Evolutionary conservation across 2,329 filamentous ascomycete species (phyloP).

Genomic region (Sclerotinia trifoliorum): DNA sequence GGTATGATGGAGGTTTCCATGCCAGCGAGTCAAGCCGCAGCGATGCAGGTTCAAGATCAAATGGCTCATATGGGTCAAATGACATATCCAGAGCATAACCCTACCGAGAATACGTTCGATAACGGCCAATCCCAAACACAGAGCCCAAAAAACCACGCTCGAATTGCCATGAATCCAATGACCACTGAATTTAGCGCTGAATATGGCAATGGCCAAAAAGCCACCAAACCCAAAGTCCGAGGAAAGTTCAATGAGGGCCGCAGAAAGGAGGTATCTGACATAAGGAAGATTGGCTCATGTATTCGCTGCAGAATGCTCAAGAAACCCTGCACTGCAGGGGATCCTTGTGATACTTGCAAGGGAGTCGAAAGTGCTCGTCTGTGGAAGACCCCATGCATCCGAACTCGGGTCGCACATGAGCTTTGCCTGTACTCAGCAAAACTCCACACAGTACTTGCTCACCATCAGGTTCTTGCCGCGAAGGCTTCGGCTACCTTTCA

Average conservation of each 20-base stretch:
- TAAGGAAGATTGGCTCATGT: constrained; percentile 64
- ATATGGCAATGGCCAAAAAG: constrained; percentile 37
- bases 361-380: constrained; percentile 62
- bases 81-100: constrained; percentile 29
- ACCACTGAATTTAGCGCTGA: constrained; percentile 40
- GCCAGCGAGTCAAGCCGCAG: constrained; percentile 14
- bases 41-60: constrained; percentile 14
- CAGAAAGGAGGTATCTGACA: constrained; percentile 64
- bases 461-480: constrained; percentile 56
- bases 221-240: constrained; percentile 48
- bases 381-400: constrained; percentile 64
- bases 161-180: constrained; percentile 35
- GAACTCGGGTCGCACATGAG: constrained; percentile 60
- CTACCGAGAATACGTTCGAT: constrained; percentile 24
- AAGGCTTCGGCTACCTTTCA: constrained; percentile 52
- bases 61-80: constrained; percentile 25
- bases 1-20: constrained; percentile 32
- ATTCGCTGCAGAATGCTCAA: constrained; percentile 64
- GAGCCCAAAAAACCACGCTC: constrained; percentile 27
- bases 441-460: constrained; percentile 61
- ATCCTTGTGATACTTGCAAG: constrained; percentile 61
- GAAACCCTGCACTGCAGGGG: constrained; percentile 65
- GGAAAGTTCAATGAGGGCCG: constrained; percentile 57
- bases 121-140: background rate
- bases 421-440: constrained; percentile 63